These are phyloP conservation scores for Benincasa hispida DNA, from an alignment of 306 rosid species.

Conservation along the genomic window DNA sequence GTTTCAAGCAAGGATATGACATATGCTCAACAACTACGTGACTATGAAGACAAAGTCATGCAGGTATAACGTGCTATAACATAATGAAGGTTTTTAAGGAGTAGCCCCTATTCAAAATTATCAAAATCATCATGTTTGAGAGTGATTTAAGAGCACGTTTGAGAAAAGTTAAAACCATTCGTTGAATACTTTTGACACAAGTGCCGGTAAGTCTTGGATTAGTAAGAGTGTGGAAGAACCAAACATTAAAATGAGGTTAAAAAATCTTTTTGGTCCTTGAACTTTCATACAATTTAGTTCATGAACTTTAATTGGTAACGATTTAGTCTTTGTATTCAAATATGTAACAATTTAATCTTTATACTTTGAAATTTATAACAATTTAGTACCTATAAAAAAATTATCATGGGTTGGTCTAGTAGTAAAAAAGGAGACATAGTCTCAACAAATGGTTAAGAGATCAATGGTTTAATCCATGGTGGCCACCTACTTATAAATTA, in stretches of 20 bases:
- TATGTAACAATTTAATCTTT: no score
- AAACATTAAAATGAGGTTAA: background rate
- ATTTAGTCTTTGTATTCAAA: no score
- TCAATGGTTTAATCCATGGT: no score
- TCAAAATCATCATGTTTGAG: background rate
- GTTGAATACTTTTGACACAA: background rate
- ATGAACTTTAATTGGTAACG: no score
- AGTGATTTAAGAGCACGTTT: background rate
- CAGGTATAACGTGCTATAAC: slow-evolving; percentile 32
- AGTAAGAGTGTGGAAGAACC: background rate
- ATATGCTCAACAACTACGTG: slow-evolving; percentile 84
- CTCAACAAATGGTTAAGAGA: no score
- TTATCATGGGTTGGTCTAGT: no score
- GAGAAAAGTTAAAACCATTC: background rate
- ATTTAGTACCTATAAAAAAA: no score
- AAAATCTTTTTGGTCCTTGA: background rate
- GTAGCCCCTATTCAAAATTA: background rate
- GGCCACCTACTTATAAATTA: no score
- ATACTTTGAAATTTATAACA: no score
- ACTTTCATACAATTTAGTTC: no score
- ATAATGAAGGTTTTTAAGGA: background rate
- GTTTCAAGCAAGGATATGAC: slow-evolving; percentile 99
- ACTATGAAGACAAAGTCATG: slow-evolving; percentile 89
- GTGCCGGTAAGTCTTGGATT: background rate
- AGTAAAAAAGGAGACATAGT: no score